Evolutionary conservation across 768 basidiomycete genomes (phyloP).

Genomic region (Lentinula sp.): DNA sequence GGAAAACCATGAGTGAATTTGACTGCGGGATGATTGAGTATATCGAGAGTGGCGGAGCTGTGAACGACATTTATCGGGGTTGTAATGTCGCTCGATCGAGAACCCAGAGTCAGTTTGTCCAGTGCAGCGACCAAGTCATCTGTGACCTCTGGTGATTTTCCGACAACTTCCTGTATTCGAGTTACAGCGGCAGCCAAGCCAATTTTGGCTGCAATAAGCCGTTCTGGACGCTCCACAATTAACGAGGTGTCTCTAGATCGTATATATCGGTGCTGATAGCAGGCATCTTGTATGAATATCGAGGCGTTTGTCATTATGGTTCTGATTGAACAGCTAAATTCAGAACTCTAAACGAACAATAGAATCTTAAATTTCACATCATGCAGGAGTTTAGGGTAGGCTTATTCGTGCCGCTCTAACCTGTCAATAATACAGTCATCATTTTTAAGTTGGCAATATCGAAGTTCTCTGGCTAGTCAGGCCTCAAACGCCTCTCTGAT

Average conservation of each 20-base stretch:
- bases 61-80: constrained; percentile 33
- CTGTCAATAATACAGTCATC: no score
- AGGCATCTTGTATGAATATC: constrained; percentile 64
- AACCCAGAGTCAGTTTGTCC: constrained; percentile 32
- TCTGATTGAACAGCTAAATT: no score
- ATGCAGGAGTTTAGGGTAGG: not conserved
- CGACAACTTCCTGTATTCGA: constrained; percentile 46
- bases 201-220: constrained; percentile 76
- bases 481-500: not conserved
- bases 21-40: constrained; percentile 57
- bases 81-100: constrained; percentile 1
- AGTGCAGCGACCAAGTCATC: constrained; percentile 45
- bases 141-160: constrained; percentile 12
- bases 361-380: no score
- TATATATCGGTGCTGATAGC: constrained; percentile 71
- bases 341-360: no score
- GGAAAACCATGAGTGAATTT: constrained; percentile 59
- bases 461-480: no score
- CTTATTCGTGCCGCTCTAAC: no score
- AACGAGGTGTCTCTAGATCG: constrained; percentile 66
- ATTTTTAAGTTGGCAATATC: no score
- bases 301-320: constrained; percentile 4
- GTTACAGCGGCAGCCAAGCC: constrained; percentile 80
- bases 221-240: constrained; percentile 89
- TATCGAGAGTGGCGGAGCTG: constrained; percentile 47